A percentile compares a stretch with the other conserved stretches of the same genome.
Conservation (phyloP, 331 rosid species). For the Rosa hybrid region DNA sequence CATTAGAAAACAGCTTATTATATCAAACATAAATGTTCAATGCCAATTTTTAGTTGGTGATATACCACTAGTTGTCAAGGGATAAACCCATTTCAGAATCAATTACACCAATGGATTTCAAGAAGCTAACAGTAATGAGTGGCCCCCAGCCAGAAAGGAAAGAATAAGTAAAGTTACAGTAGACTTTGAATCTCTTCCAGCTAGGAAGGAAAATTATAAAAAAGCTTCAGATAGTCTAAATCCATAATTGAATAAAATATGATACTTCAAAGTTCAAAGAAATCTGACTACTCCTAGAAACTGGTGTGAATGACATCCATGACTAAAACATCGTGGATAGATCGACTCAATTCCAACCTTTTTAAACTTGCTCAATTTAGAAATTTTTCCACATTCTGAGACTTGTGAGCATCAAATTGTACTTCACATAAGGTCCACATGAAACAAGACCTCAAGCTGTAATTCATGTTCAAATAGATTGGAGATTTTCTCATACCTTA, state of each 20-base stretch:
- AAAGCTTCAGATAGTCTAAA: not conserved
- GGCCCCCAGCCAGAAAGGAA: not conserved
- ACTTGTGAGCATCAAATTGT: not conserved
- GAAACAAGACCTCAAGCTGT: not conserved
- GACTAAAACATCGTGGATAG: not conserved
- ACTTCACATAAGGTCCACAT: not conserved
- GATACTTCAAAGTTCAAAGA: not conserved
- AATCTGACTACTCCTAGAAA: not conserved
- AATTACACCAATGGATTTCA: not conserved
- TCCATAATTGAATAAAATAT: not conserved
- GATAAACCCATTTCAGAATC: not conserved
- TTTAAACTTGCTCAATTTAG: not conserved
- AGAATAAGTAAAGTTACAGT: not conserved
- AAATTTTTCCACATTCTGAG: not conserved
- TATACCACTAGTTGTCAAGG: not conserved
- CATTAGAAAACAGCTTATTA: constrained; percentile 2
- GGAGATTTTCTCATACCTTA: constrained; percentile 51
- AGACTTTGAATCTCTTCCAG: not conserved
- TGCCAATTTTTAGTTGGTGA: not conserved
- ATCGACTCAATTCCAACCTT: not conserved
- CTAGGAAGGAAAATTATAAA: not conserved
- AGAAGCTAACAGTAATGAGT: not conserved
- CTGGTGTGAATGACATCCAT: not conserved
- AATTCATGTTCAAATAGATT: not conserved
- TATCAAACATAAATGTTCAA: not conserved